A percentile compares a stretch with the other conserved stretches of the same genome.
Evolutionary conservation across 768 basidiomycete genomes (phyloP).

Genomic region (Naganishia friedmannii): DNA sequence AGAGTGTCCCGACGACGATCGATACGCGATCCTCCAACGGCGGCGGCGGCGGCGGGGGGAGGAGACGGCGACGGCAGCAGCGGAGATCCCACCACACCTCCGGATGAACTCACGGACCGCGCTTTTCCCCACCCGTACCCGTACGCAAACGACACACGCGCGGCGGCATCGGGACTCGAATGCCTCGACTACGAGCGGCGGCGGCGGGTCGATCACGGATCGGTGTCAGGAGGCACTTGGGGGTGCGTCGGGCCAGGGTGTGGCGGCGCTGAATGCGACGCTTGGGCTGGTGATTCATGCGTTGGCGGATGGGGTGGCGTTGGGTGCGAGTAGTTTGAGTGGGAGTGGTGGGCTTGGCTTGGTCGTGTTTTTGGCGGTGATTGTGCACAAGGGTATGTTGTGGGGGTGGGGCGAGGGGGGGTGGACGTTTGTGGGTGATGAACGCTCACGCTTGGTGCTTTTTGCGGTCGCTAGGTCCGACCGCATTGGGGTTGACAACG

Average conservation of each 20-base stretch:
- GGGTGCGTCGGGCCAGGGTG: constrained; percentile 42
- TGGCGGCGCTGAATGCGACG: constrained; percentile 67
- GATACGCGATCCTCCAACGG: neutral
- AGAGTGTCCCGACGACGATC: too few species aligned
- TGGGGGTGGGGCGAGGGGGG: too few species aligned
- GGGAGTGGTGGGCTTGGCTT: constrained; percentile 61
- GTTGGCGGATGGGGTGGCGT: constrained; percentile 84
- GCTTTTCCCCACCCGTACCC: constrained; percentile 19
- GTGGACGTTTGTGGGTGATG: too few species aligned
- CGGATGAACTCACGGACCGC: constrained; percentile 27
- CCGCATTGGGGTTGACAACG: constrained; percentile 48
- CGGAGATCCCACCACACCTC: neutral
- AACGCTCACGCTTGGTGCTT: too few species aligned
- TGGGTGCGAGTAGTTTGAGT: constrained; percentile 64
- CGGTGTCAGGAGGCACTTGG: constrained; percentile 34
- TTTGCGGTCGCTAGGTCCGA: too few species aligned
- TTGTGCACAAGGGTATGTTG: constrained; percentile 82
- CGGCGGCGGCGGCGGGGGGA: neutral
- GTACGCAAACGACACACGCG: constrained; percentile 29
- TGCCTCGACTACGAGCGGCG: too few species aligned
- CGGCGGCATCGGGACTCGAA: too few species aligned
- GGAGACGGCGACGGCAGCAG: too few species aligned
- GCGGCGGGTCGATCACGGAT: neutral
- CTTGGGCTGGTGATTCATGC: constrained; percentile 83
- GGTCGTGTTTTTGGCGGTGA: constrained; percentile 83